Evolutionary conservation across 768 basidiomycete species (phyloP).

Genomic region (Russula olivacea): DNA sequence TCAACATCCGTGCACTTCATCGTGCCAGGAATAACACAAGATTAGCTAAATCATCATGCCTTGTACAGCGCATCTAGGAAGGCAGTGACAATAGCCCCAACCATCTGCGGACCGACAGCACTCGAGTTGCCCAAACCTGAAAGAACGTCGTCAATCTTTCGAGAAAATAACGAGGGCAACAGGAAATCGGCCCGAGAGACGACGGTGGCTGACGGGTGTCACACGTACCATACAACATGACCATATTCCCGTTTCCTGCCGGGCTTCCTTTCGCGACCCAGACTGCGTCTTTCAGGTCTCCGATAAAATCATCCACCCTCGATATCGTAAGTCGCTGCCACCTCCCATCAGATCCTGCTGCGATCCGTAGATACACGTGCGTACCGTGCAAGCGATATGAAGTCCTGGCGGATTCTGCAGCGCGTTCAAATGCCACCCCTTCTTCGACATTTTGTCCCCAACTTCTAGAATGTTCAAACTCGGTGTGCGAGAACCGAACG

Average conservation of each 20-base stretch:
- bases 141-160: background rate
- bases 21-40: too few species aligned
- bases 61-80: conserved; percentile 25
- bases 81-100: conserved; percentile 17
- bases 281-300: conserved; percentile 77
- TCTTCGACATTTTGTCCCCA: conserved; percentile 79
- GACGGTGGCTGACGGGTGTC: background rate
- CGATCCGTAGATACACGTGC: conserved; percentile 27
- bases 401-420: conserved; percentile 72
- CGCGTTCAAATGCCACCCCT: conserved; percentile 91
- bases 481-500: conserved; percentile 56
- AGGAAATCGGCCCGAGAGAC: background rate
- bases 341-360: conserved; percentile 4
- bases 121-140: conserved; percentile 26
- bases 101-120: conserved; percentile 24
- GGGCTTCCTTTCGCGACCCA: conserved; percentile 60
- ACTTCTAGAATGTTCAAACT: conserved; percentile 77
- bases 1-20: background rate
- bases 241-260: conserved; percentile 79
- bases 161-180: background rate
- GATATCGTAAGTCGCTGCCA: conserved; percentile 71
- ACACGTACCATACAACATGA: conserved; percentile 76
- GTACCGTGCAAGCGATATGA: conserved; percentile 91
- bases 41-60: conserved; percentile 15
- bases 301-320: conserved; percentile 69